Conservation (phyloP, 169 alveolate species). For the Besnoitia besnoiti region DNA sequence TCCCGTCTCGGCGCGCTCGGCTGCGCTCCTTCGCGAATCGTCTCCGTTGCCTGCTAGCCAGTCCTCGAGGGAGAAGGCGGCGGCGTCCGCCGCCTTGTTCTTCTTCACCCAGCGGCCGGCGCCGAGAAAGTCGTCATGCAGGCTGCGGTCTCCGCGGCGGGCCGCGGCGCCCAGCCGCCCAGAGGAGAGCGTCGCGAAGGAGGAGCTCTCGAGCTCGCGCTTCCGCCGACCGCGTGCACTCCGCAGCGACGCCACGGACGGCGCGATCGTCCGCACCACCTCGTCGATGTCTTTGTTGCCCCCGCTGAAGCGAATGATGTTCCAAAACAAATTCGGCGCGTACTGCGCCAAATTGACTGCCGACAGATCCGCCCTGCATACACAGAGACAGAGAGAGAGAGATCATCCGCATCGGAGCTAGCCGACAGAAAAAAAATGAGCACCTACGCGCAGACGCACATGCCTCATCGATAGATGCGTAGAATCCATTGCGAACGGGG, state of each 20-base stretch:
- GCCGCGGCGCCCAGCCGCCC: background rate
- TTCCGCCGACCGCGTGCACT: background rate
- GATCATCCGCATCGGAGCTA: background rate
- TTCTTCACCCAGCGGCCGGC: background rate
- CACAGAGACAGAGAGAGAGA: background rate
- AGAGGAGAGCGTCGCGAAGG: too few species aligned
- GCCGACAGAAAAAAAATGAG: background rate
- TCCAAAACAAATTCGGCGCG: slow-evolving; percentile 42
- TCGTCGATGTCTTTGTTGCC: slow-evolving; percentile 6
- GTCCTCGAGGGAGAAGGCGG: background rate
- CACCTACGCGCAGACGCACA: background rate
- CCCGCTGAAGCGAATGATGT: slow-evolving; percentile 1
- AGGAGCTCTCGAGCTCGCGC: background rate
- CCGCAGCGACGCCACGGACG: background rate
- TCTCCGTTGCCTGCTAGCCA: background rate
- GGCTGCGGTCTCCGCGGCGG: background rate
- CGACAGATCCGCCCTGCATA: slow-evolving; percentile 13
- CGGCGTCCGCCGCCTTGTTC: background rate
- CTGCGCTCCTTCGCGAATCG: background rate
- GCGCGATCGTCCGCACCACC: background rate
- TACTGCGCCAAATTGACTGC: slow-evolving; percentile 40
- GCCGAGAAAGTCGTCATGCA: background rate
- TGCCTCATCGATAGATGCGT: background rate
- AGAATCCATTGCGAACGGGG: too few species aligned
- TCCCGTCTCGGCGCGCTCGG: background rate